Base-by-base conservation (phyloP, 2,329 filamentous ascomycete species). In the Alternaria gaisen region DNA sequence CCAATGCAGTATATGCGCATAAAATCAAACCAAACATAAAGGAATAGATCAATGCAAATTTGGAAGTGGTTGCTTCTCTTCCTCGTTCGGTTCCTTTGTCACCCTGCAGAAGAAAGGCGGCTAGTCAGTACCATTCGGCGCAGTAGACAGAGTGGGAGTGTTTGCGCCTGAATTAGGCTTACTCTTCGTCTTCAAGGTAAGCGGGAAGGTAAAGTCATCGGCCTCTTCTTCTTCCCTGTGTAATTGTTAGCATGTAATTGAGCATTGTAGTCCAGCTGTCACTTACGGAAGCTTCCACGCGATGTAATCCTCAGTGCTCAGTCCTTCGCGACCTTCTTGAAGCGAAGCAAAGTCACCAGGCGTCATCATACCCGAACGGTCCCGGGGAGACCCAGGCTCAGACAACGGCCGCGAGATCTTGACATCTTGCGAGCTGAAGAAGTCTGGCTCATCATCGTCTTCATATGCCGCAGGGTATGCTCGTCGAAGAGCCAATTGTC, bases 201-300 rank as follows among this genome's bases (percentile, higher is more conserved):
- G 84, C 40, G 90, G 89, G 81, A 90, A 91, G 36, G 87, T 85
- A 74, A 90, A 90, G 68, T 91, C 89, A 72, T 92, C 94, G 0
- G 91, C 88, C 70, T 98, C 95, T 83, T 98, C 95, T 78, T 97
- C 94, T 81, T 93, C 96, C 72, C 61, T 66, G 38, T 40, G 20
- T 38, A 11, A 5, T 53, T 55, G 72, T 82, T 72, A 81, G 79
- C 48, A 43, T 14, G n/a, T 11, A 41, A 24, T n/a, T 14, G 18
- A 10, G n/a, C 4, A 14, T 16, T 12, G 14, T 7, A 36, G 30
- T 14, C 9, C 22, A 5, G 6, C 30, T 3, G 32, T 26, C 6
- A 93, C 94, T 91, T 87, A 98, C 91, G 94, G 95, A 60, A 98
- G 84, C 82, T 96, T 97, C 95, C 95, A 99, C 32, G 94, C 91